A percentile compares a stretch with the other conserved stretches of the same genome.
phyloP scores from a whole-genome alignment of 345 rosid species.

The Draba incana region DNA sequence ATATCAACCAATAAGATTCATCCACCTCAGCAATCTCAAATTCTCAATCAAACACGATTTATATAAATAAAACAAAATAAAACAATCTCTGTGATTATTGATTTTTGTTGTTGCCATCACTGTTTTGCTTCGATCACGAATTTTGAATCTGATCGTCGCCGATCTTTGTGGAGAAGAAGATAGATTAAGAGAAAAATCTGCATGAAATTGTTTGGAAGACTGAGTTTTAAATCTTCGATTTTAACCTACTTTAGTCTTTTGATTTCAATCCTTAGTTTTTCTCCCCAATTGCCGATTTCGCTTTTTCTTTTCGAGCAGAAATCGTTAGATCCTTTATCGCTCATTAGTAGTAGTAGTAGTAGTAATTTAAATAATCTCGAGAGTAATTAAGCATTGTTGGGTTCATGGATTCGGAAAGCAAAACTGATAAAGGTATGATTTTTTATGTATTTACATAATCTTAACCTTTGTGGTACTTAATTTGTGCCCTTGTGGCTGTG shows the following conservation, averaged over 20 bases:
- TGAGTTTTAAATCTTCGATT: slow-evolving; percentile 54
- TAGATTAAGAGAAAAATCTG: slow-evolving; percentile 33
- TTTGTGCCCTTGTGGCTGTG: not conserved
- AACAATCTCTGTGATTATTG: not conserved
- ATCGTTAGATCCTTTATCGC: slow-evolving; percentile 52
- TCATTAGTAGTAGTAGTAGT: not conserved
- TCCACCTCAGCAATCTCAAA: slow-evolving; percentile 15
- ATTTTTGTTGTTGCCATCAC: slow-evolving; percentile 24
- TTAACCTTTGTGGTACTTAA: not conserved
- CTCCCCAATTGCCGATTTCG: slow-evolving; percentile 68
- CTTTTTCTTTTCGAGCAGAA: slow-evolving; percentile 56
- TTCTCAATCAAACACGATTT: slow-evolving; percentile 13
- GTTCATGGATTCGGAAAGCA: slow-evolving; percentile 66
- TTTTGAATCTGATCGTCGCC: slow-evolving; percentile 24
- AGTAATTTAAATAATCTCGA: slow-evolving; percentile 8
- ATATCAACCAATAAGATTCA: not conserved
- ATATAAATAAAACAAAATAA: not conserved
- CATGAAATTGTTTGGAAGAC: slow-evolving; percentile 87
- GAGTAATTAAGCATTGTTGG: slow-evolving; percentile 27
- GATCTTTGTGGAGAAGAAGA: not conserved
- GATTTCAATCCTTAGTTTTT: slow-evolving; percentile 68
- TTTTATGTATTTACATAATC: not conserved
- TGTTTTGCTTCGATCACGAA: not conserved
- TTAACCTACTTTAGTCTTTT: slow-evolving; percentile 64
- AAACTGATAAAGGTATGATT: slow-evolving; percentile 65